Evolutionary conservation across 2,329 filamentous ascomycete species (phyloP), one percentile per base, ranked within the genome.

Genomic region (Colletotrichum liaoningense): DNA sequence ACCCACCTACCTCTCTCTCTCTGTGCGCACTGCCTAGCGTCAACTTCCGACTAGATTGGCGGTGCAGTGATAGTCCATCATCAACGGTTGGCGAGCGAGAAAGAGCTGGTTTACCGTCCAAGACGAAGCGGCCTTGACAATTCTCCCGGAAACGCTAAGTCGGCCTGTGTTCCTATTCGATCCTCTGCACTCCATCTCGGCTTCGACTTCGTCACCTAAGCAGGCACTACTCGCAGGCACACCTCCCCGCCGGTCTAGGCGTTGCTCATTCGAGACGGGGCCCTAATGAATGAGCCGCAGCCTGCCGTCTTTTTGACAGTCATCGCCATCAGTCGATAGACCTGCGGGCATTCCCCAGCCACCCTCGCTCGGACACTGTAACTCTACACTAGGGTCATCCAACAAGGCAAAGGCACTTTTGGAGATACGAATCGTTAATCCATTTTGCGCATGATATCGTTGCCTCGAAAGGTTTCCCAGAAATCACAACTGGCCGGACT

Each of bases 261-360:
- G 22, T 63, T 38, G 35, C 24, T 28, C 57, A 63, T 66, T 38
- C 30, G 22, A 58, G n/a, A 38, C 9, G 35, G 35, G 26, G 58
- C 59, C 57, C 66, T 33, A 12, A 30, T 63, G 58, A 49, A 42
- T 63, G 65, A 56, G 59, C 69, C 35, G 26, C 60, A 54, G 46
- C 42, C 19, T 38, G 55, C 69, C n/a, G 38, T 69, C 54, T 46
- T 55, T 55, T 55, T 63, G 67, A 33, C 69, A 58, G 54, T 59
- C 59, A 59, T 72, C 69, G 52, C 65, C 42, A 52, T 71, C 49
- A 38, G 59, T 69, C 66, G 38, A 63, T 42, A 63, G 59, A 72
- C 54, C 58, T 64, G 65, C 69, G 65, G 52, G 52, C 59, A 72
- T 60, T 60, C 30, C 65, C 69, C 54, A 72, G 65, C 69, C 65